Evolutionary conservation across 1,284 basidiomycete species (phyloP).

Genomic region (Fomitopsis palustris): DNA sequence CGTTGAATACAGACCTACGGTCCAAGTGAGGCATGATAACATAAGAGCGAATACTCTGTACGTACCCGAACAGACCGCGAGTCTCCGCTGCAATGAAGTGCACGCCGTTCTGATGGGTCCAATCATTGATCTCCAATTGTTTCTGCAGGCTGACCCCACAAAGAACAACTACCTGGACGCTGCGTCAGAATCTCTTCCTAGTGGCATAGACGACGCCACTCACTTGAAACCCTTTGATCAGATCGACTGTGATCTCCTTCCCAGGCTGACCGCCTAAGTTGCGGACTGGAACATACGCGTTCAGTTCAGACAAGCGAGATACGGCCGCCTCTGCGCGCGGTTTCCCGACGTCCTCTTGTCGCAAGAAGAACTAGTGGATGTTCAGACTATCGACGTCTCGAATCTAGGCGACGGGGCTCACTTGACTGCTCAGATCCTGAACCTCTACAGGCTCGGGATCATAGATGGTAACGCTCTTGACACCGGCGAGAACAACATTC

Average conservation of each 20-base stretch:
- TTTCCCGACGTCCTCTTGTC: conserved; percentile 84
- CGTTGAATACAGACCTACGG: conserved; percentile 90
- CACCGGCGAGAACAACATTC: conserved; percentile 93
- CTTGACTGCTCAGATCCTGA: conserved; percentile 92
- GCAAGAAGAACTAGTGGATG: conserved; percentile 83
- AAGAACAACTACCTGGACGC: conserved; percentile 81
- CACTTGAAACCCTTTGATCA: conserved; percentile 88
- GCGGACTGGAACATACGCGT: conserved; percentile 93
- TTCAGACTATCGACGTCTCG: conserved; percentile 3
- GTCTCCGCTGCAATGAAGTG: conserved; percentile 94
- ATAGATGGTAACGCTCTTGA: conserved; percentile 96
- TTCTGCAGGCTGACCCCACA: conserved; percentile 77
- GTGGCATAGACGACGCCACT: conserved; percentile 17
- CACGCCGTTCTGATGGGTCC: conserved; percentile 85
- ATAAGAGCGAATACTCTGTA: conserved; percentile 7
- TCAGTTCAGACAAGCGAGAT: conserved; percentile 92
- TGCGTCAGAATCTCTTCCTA: background rate
- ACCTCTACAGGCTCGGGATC: conserved; percentile 88
- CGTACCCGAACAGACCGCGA: conserved; percentile 91
- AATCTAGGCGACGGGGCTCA: conserved; percentile 9
- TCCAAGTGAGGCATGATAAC: background rate
- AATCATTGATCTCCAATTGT: conserved; percentile 94
- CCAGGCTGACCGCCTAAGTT: conserved; percentile 69
- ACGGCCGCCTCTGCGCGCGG: conserved; percentile 84
- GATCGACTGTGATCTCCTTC: conserved; percentile 73